These are phyloP conservation scores for Odonthalia washingtoniensis DNA, from an alignment of 31 red algal genomes.

Conservation along the genomic window DNA sequence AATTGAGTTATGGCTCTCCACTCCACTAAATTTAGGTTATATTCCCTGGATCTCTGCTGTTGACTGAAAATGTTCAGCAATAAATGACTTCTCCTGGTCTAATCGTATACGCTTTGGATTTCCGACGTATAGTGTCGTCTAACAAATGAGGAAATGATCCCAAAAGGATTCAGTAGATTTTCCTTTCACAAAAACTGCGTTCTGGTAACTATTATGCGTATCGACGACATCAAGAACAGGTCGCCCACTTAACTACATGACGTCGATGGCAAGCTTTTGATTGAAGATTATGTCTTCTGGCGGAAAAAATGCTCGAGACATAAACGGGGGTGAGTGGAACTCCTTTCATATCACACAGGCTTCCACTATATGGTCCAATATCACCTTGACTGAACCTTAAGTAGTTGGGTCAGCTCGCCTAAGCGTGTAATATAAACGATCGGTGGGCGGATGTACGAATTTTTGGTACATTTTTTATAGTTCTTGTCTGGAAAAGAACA, in stretches of 20 bases:
- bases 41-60: neutral
- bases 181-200: constrained; percentile 13
- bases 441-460: no score
- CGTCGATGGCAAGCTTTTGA: constrained; percentile 31
- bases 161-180: neutral
- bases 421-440: no score
- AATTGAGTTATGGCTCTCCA: neutral
- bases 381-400: no score
- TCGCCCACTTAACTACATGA: constrained; percentile 32
- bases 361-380: no score
- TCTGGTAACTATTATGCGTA: neutral
- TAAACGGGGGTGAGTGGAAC: neutral
- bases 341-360: neutral
- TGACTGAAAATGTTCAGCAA: neutral
- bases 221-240: constrained; percentile 36
- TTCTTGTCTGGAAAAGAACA: no score
- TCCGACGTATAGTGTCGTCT: neutral
- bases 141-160: neutral
- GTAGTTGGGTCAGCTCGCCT: no score
- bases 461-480: no score
- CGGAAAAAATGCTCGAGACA: constrained; percentile 5
- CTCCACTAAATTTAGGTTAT: neutral
- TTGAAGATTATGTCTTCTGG: constrained; percentile 31
- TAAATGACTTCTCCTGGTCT: neutral
- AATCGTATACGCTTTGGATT: neutral